These are phyloP conservation scores for Aspergillus olivimuriae DNA, from an alignment of 495 filamentous ascomycete genomes.

Conservation along the genomic window DNA sequence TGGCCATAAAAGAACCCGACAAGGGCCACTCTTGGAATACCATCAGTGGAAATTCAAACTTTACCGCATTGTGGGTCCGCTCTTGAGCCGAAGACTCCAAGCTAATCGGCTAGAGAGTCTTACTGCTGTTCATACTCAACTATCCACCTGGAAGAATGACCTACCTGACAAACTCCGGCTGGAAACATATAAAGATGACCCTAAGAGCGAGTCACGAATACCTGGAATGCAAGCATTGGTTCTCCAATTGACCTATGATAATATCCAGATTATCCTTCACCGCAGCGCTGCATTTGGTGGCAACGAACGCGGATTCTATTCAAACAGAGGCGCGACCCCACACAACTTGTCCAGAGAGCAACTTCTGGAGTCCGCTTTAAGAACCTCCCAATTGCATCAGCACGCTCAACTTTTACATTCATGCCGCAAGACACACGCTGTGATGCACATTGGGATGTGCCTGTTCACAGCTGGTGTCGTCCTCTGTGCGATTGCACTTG, in stretches of 20 bases:
- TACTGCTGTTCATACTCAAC: background rate
- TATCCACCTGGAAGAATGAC: background rate
- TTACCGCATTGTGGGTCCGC: background rate
- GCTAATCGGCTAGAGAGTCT: background rate
- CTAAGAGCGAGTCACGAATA: background rate
- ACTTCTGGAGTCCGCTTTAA: background rate
- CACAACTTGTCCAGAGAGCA: background rate
- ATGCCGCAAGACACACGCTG: background rate
- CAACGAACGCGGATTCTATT: background rate
- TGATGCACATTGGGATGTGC: constrained; percentile 2
- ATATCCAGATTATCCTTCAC: constrained; percentile 1
- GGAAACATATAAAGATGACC: background rate
- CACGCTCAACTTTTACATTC: background rate
- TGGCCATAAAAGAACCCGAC: background rate
- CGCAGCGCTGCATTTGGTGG: constrained; percentile 1
- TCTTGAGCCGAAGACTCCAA: background rate
- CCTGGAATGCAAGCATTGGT: background rate
- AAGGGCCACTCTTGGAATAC: background rate
- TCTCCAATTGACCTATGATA: constrained; percentile 2
- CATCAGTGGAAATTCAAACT: background rate
- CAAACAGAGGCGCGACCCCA: background rate
- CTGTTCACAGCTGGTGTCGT: constrained; percentile 2
- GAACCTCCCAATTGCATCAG: background rate
- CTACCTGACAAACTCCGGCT: background rate
- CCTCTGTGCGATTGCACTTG: background rate